Evolutionary conservation across 495 filamentous ascomycete species (phyloP), one percentile per base, ranked within the genome.

Genomic region (Lasiosphaeria ovina): DNA sequence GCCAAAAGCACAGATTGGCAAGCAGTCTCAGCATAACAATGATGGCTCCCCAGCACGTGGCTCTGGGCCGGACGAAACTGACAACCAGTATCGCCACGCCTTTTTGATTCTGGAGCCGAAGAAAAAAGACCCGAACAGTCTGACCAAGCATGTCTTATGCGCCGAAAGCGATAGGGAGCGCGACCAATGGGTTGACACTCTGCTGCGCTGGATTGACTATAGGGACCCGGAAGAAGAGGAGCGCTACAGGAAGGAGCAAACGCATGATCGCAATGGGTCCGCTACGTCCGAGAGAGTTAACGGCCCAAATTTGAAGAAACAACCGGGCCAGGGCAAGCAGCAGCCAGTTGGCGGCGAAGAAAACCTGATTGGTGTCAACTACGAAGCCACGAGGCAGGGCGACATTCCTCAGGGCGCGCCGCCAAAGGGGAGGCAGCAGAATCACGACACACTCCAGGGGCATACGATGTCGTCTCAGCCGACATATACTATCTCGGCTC

Each of bases 61-160:
- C 11, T 74, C 73, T 24, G 82, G 84, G 24, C 87, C 89, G 45
- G 91, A 96, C 59, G 79, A 85, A 42, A 64, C 71, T n/a, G 94
- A 98, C 49, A 96, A 94, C 66, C 90, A 98, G 69, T 98, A 96
- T 70, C 88, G 94, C 9, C 94, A 98, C 77, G 94, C 95, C 5
- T 98, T 98, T 74, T 79, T 98, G 51, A 89, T 98, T 55, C 67
- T 97, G 44, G 94, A 98, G 72, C 93, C 92, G 2, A 98, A 98
- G 78, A 90, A 90, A 72, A 98, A 97, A 72, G 95, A 98, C 72
- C 90, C 93, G 5, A 88, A 81, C 16, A 94, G 88, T 64, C 81
- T 92, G 47, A 91, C 96, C n/a, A 89, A 93, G 49, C 94, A 98
- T 74, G 91, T 98, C 8, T 76, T 98, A 14, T 98, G 94, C 67